phyloP scores from a whole-genome alignment of 2,329 filamentous ascomycete species.

The Rhynchosporium graminicola region DNA sequence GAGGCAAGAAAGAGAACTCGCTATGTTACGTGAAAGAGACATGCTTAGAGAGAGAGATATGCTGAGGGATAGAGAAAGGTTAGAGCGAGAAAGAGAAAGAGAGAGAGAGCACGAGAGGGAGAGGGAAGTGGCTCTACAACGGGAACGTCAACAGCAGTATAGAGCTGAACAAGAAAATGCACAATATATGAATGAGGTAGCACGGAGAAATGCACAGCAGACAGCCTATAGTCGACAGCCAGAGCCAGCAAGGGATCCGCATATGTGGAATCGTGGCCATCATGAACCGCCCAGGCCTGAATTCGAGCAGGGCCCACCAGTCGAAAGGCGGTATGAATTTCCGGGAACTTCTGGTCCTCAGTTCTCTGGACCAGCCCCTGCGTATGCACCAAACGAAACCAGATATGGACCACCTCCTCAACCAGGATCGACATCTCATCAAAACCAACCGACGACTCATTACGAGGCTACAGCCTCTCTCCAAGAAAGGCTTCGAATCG shows the following conservation, averaged over 20 bases:
- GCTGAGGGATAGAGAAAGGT: no score
- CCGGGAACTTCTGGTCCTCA: slow-evolving; percentile 32
- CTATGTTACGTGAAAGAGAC: slow-evolving; percentile 34
- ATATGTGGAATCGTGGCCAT: slow-evolving; percentile 36
- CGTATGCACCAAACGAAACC: slow-evolving; percentile 35
- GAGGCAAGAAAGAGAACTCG: slow-evolving; percentile 40
- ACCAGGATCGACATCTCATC: slow-evolving; percentile 40
- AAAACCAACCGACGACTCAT: slow-evolving; percentile 38
- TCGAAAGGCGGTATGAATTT: slow-evolving; percentile 35
- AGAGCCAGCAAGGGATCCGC: slow-evolving; percentile 35
- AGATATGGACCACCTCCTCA: slow-evolving; percentile 42
- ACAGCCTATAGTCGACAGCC: slow-evolving; percentile 29
- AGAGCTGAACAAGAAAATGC: slow-evolving; percentile 37
- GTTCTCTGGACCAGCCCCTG: slow-evolving; percentile 32
- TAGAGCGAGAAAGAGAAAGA: slow-evolving; percentile 28
- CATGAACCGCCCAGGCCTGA: slow-evolving; percentile 31
- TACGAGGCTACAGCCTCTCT: slow-evolving; percentile 34
- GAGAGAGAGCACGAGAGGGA: slow-evolving; percentile 44
- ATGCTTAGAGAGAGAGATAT: slow-evolving; percentile 39
- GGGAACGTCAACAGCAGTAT: slow-evolving; percentile 39
- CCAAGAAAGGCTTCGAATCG: slow-evolving; percentile 39
- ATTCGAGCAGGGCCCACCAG: slow-evolving; percentile 26
- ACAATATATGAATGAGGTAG: slow-evolving; percentile 35
- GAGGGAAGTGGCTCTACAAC: slow-evolving; percentile 31
- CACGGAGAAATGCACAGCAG: slow-evolving; percentile 32